Conservation (phyloP, 2,329 filamentous ascomycete genomes). For the Diaporthe ilicicola region DNA sequence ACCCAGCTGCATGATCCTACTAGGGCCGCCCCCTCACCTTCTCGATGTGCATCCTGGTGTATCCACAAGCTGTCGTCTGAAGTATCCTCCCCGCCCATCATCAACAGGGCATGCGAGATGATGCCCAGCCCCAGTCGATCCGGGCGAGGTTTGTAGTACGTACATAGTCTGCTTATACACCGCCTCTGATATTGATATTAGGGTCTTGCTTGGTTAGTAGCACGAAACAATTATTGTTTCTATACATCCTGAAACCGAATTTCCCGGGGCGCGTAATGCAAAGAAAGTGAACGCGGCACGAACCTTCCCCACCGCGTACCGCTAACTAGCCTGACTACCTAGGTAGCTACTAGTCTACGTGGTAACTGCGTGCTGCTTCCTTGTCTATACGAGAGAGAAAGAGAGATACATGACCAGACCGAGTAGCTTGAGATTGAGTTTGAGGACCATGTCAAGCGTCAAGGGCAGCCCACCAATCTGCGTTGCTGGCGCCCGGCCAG, state of each 20-base stretch:
- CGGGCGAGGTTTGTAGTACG: constrained; percentile 5
- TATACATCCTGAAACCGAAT: constrained; percentile 29
- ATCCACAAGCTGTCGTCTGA: constrained; percentile 17
- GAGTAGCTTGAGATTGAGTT: constrained; percentile 6
- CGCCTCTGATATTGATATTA: constrained; percentile 12
- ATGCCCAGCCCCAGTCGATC: constrained; percentile 2
- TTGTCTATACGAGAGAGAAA: constrained; percentile 8
- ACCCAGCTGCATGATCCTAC: not conserved
- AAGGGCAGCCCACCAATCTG: constrained; percentile 6
- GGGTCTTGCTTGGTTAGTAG: not conserved
- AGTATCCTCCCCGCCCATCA: constrained; percentile 2
- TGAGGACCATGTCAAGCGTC: constrained; percentile 13
- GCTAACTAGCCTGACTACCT: not conserved
- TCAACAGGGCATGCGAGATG: constrained; percentile 10
- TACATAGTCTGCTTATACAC: constrained; percentile 2
- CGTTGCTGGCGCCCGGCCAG: not conserved
- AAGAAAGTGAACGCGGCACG: constrained; percentile 21
- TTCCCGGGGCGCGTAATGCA: constrained; percentile 23
- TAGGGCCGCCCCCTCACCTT: not conserved
- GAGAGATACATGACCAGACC: not conserved
- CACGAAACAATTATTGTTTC: constrained; percentile 11
- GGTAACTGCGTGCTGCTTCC: not conserved
- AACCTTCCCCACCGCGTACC: constrained; percentile 3
- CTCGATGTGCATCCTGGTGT: constrained; percentile 11
- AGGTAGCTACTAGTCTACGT: too few relatives aligned